These are phyloP conservation scores for Cucumis cinereus DNA, from an alignment of 306 rosid species.

Conservation along the genomic window DNA sequence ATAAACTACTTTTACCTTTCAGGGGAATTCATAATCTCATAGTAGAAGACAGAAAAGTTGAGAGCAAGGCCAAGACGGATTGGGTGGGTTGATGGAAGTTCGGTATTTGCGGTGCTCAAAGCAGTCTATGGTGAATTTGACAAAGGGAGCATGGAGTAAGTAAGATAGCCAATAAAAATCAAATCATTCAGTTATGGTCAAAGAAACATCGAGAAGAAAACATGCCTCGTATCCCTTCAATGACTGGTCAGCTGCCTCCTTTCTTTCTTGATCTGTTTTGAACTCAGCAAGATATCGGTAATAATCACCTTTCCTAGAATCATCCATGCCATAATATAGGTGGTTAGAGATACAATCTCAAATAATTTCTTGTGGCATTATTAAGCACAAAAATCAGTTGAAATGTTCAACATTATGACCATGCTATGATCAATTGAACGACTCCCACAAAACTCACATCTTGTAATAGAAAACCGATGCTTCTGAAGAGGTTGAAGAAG, in stretches of 20 bases:
- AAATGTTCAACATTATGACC: not conserved
- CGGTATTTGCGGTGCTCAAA: slow-evolving; percentile 73
- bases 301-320: slow-evolving; percentile 61
- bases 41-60: slow-evolving; percentile 94
- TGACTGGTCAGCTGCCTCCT: slow-evolving; percentile 64
- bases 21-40: slow-evolving; percentile 95
- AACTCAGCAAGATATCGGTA: slow-evolving; percentile 67
- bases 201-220: slow-evolving; percentile 11
- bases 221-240: slow-evolving; percentile 74
- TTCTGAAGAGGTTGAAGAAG: slow-evolving; percentile 76
- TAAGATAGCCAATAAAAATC: not conserved
- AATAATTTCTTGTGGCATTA: not conserved
- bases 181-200: slow-evolving; percentile 1
- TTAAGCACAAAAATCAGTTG: not conserved
- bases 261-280: slow-evolving; percentile 58
- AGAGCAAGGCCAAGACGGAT: slow-evolving; percentile 98
- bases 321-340: slow-evolving; percentile 5
- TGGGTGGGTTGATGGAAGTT: slow-evolving; percentile 91
- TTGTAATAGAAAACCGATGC: slow-evolving; percentile 93
- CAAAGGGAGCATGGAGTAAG: slow-evolving; percentile 11
- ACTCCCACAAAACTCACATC: slow-evolving; percentile 48
- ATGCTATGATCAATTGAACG: not conserved
- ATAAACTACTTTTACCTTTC: slow-evolving; percentile 45
- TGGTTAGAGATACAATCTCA: not conserved
- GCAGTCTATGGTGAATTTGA: slow-evolving; percentile 49